A percentile compares a stretch with the other conserved stretches of the same genome.
Evolutionary conservation across 192 early-diverging fungal genomes (phyloP).

Genomic region (Pilaira anomala): DNA sequence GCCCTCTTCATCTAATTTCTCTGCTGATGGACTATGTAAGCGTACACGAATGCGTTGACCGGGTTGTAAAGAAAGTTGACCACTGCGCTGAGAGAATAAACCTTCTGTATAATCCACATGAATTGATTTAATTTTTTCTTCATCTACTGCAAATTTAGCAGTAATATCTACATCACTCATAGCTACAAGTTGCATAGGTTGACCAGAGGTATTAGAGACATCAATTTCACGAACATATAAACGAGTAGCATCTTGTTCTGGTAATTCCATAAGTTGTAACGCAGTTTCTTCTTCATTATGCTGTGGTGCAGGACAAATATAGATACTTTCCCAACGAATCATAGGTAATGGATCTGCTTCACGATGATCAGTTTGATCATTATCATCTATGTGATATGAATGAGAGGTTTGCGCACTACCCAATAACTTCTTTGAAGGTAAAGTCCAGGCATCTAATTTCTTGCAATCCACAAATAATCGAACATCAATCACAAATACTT

Average conservation of each 20-base stretch:
- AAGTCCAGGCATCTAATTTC: conserved; percentile 29
- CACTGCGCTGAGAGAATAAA: conserved; percentile 7
- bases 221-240: conserved; percentile 25
- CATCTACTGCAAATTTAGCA: conserved; percentile 41
- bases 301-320: conserved; percentile 31
- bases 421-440: conserved; percentile 16
- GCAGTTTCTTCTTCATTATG: not conserved
- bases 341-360: conserved; percentile 36
- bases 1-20: conserved; percentile 12
- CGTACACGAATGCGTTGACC: conserved; percentile 24
- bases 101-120: not conserved
- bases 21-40: conserved; percentile 23
- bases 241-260: conserved; percentile 13
- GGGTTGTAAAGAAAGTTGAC: conserved; percentile 33
- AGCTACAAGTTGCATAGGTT: conserved; percentile 52
- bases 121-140: conserved; percentile 4
- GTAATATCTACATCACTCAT: conserved; percentile 42
- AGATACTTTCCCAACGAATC: conserved; percentile 54
- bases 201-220: conserved; percentile 49
- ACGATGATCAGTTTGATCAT: conserved; percentile 21
- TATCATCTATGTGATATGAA: not conserved
- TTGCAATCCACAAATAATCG: conserved; percentile 66
- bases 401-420: conserved; percentile 2
- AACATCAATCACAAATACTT: conserved; percentile 61
- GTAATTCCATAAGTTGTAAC: conserved; percentile 16